Evolutionary conservation across 176 grass and related monocot species (phyloP), one percentile per base, ranked within the genome.

Genomic region (Ensete ventricosum): DNA sequence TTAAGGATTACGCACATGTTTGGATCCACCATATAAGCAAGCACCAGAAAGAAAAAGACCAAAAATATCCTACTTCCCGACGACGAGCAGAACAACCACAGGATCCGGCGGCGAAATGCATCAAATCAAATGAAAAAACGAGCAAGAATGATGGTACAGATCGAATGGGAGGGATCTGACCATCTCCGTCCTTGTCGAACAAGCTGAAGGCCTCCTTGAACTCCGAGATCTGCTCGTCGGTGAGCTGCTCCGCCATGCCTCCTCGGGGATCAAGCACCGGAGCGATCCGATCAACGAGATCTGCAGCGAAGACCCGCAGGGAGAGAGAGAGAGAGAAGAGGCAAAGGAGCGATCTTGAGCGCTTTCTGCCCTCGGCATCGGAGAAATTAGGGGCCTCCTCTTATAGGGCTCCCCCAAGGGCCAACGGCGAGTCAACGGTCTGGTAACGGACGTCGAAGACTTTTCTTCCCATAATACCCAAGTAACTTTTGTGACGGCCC

Each of bases 171-270:
- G 23, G 23, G 63, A 65, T 65, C 63, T 65, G 10, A 65, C 63
- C 63, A 11, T 65, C 63, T 65, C 63, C 63, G 23, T 65, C 63
- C 63, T 65, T 65, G 63, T 65, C 63, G 63, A 65, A 65, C 63
- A 65, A 26, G 63, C 63, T 65, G 63, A 65, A 65, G 13, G 63
- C 63, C 63, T 65, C 63, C 63, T 65, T 65, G 63, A 65, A 65
- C 63, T 65, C 63, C 9, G 63, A 65, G 63, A 65, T 65, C 63
- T 65, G 63, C 10, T 65, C 63, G 22, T 65, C 63, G 11, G 10
- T 65, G 63, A 65, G 63, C 63, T 65, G 63, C 23, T 65, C 63
- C 63, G 63, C 63, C 63, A 65, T 65, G 23, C 63, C 23, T 63
- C 8, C 63, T 27, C 23, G 63, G 3, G 2, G 10, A 65, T 9